These are phyloP conservation scores for Oryza rufipogon DNA, from an alignment of 176 grass and related monocot species.

Conservation along the genomic window DNA sequence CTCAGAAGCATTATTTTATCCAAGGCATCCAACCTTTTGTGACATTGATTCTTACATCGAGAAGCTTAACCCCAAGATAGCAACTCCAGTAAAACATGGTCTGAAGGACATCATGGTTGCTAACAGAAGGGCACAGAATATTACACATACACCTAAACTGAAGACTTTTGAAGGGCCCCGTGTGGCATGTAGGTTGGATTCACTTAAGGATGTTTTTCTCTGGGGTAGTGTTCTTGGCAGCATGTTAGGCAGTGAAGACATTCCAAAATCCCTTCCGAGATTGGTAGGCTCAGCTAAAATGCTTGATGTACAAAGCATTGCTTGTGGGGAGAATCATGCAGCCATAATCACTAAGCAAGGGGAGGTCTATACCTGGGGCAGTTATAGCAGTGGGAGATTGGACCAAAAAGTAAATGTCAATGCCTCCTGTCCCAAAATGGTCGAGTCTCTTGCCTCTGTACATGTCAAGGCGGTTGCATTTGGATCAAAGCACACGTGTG, in stretches of 20 bases:
- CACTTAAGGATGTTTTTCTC: conserved; percentile 91
- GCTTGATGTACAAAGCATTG: conserved; percentile 80
- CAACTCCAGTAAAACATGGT: conserved; percentile 52
- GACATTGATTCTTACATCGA: conserved; percentile 69
- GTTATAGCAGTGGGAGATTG: conserved; percentile 56
- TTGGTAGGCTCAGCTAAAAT: conserved; percentile 72
- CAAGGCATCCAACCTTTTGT: conserved; percentile 64
- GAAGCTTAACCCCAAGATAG: conserved; percentile 62
- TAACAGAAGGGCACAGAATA: conserved; percentile 52
- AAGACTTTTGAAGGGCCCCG: conserved; percentile 61
- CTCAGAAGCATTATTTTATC: conserved; percentile 72
- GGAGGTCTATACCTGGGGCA: conserved; percentile 90
- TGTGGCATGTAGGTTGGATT: conserved; percentile 54
- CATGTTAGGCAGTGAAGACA: conserved; percentile 47
- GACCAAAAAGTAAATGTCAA: conserved; percentile 62
- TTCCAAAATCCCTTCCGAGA: conserved; percentile 57
- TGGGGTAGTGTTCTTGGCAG: conserved; percentile 79
- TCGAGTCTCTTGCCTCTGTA: conserved; percentile 65
- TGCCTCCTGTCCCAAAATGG: conserved; percentile 53
- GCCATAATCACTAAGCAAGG: conserved; percentile 90
- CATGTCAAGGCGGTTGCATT: conserved; percentile 75
- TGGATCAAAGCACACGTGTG: conserved; percentile 81
- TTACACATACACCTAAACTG: conserved; percentile 51
- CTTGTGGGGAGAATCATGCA: conserved; percentile 69
- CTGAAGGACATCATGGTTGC: conserved; percentile 46